A percentile compares a stretch with the other conserved stretches of the same genome.
Evolutionary conservation across 352 stramenopile genomes (phyloP).

Genomic region (Globisporangium middletonii): DNA sequence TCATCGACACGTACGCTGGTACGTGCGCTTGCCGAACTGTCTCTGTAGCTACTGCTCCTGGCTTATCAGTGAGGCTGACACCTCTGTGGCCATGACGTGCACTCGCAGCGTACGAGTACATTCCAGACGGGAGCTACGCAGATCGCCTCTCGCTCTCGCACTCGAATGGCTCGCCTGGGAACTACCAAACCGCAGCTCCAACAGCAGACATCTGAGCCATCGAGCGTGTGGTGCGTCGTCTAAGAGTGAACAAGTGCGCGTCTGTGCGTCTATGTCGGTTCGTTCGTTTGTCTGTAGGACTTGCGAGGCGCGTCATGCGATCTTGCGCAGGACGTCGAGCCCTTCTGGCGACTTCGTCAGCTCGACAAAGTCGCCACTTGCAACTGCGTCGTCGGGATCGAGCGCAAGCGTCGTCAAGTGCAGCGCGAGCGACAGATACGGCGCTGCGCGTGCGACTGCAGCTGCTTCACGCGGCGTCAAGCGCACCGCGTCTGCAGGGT

Average conservation of each 20-base stretch:
- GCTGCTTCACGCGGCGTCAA: slow-evolving; percentile 56
- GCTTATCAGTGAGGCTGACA: background rate
- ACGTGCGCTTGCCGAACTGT: slow-evolving; percentile 1
- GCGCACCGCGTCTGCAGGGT: slow-evolving; percentile 13
- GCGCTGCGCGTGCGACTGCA: slow-evolving; percentile 23
- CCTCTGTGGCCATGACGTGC: too few species aligned
- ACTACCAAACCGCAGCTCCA: slow-evolving; percentile 49
- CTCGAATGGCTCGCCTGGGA: slow-evolving; percentile 36
- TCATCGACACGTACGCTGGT: slow-evolving; percentile 84
- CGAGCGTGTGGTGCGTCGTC: background rate
- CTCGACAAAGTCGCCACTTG: slow-evolving; percentile 36
- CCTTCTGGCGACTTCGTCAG: slow-evolving; percentile 35
- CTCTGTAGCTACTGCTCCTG: background rate
- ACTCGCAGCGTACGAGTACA: slow-evolving; percentile 71
- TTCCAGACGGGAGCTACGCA: slow-evolving; percentile 49
- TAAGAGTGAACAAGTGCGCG: background rate
- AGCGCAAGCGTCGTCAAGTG: slow-evolving; percentile 31
- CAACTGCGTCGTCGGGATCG: slow-evolving; percentile 30
- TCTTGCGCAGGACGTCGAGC: slow-evolving; percentile 56
- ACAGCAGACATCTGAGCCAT: slow-evolving; percentile 49
- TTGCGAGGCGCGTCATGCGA: slow-evolving; percentile 16
- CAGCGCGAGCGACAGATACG: slow-evolving; percentile 46
- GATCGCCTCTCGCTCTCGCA: slow-evolving; percentile 37
- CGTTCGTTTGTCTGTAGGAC: too few species aligned
- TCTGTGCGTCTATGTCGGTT: too few species aligned